phyloP scores from a whole-genome alignment of 768 basidiomycete species.

The Ramaria sp. region DNA sequence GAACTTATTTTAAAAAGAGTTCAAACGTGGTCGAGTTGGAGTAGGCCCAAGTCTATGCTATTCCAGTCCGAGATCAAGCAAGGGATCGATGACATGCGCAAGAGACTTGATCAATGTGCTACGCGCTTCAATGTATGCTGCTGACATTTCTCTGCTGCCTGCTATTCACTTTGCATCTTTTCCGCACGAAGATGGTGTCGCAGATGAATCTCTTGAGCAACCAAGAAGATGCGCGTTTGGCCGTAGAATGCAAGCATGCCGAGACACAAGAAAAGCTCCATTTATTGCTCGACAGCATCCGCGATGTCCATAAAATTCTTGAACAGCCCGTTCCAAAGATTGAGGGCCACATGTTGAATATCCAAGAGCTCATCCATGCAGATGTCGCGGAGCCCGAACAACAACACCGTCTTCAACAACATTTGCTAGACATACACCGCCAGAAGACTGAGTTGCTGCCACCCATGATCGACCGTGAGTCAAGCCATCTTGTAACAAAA shows the following conservation, averaged over 20 bases:
- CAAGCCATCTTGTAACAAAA: background rate
- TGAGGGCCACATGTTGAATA: conserved; percentile 30
- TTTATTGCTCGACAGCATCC: conserved; percentile 21
- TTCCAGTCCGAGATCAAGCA: conserved; percentile 29
- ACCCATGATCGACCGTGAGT: conserved; percentile 31
- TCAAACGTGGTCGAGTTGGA: conserved; percentile 26
- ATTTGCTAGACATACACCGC: conserved; percentile 26
- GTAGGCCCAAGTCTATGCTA: conserved; percentile 26
- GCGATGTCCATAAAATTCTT: conserved; percentile 26
- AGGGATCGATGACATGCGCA: conserved; percentile 27
- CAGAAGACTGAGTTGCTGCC: conserved; percentile 27
- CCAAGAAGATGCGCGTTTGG: background rate
- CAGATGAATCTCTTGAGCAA: background rate
- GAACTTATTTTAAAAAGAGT: conserved; percentile 22
- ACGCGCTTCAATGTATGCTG: conserved; percentile 26
- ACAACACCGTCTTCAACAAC: conserved; percentile 24
- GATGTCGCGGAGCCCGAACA: conserved; percentile 22
- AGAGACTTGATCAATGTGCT: conserved; percentile 26
- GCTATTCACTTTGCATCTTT: background rate
- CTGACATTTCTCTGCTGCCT: background rate
- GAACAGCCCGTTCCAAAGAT: conserved; percentile 28
- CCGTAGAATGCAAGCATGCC: conserved; percentile 20
- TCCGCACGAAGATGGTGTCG: background rate
- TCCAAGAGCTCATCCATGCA: conserved; percentile 31
- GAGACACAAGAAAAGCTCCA: conserved; percentile 27